Conservation (phyloP, 352 stramenopile species). For the Pythium diclinum region DNA sequence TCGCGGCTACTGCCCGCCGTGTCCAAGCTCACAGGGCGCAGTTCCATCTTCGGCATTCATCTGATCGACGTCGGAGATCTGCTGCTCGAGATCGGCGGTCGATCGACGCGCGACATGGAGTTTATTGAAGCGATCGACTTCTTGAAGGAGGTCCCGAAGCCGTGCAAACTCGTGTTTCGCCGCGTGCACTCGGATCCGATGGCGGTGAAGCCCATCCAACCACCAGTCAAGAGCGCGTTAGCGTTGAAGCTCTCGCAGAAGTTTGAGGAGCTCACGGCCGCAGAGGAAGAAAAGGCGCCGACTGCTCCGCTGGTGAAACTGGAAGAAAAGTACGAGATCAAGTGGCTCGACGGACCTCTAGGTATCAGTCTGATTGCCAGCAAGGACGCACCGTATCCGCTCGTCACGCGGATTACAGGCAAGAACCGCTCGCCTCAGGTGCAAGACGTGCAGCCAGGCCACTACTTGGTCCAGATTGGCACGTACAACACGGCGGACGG, state of each 20-base stretch:
- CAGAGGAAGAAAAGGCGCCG: constrained; percentile 69
- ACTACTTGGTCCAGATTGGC: constrained; percentile 87
- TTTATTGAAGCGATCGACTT: constrained; percentile 83
- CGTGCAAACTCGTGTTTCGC: constrained; percentile 73
- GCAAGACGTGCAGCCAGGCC: constrained; percentile 80
- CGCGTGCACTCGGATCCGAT: constrained; percentile 69
- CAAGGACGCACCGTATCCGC: constrained; percentile 82
- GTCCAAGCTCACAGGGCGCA: constrained; percentile 83
- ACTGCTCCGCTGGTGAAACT: constrained; percentile 67
- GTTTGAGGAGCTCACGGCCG: constrained; percentile 69
- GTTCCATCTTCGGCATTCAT: constrained; percentile 83
- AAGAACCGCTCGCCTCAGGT: constrained; percentile 88
- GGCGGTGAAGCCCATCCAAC: constrained; percentile 73
- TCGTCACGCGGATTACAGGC: constrained; percentile 84
- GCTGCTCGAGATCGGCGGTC: constrained; percentile 69
- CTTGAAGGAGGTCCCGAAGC: constrained; percentile 77
- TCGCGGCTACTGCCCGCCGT: constrained; percentile 76
- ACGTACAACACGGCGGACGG: constrained; percentile 79
- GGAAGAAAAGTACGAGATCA: constrained; percentile 84
- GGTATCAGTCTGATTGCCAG: constrained; percentile 87
- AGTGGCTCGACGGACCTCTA: constrained; percentile 82
- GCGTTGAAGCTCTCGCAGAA: constrained; percentile 69
- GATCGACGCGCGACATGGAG: constrained; percentile 71
- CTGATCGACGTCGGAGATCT: constrained; percentile 82
- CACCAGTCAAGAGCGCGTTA: constrained; percentile 63